Base-by-base conservation (phyloP, 2,329 filamentous ascomycete genomes). In the Delphinella strobiligena region DNA sequence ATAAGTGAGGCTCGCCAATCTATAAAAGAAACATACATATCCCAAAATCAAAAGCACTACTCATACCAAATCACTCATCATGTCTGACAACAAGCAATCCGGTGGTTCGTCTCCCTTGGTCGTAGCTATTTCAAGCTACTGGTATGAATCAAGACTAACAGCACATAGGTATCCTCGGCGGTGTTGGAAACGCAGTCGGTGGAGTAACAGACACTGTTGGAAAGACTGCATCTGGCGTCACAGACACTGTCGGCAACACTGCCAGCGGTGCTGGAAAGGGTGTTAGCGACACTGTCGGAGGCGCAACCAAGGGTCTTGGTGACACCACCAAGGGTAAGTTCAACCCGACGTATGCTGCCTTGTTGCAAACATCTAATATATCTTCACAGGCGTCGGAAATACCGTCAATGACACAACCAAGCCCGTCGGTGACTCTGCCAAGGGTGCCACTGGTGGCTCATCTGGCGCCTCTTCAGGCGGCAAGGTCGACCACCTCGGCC, bases 201-300 rank as follows among this genome's bases (percentile, higher is more conserved):
- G 52, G 55, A 15, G 40, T 60, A 4, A 55, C 56, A 14, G 53
- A 52, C 38, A 60, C 58, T 3, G 56, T 59, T 9, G 58, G 58
- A 24, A 52, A 51, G 33, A 50, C 51, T 4, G 48, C 50, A 24
- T 49, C 51, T 22, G 47, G 49, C 29, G 49, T 47, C 10, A 49
- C 51, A 32, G 41, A 49, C 34, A 52, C 49, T 4, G 45, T 56
- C 11, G 51, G 54, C 37, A 53, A 54, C 38, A 59, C 58, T 16
- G 49, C 56, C 14, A 51, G 51, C 1, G 41, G 40, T 12, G 37
- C 33, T 2, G 44, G 44, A 17, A 46, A 46, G 27, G 44, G 44
- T 24, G 41, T 38, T 11, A 37, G 44, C 27, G 44, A 48, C 9
- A 45, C 46, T 2, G 34, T 45, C 12, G 18, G 17, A 16, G 35